A percentile compares a stretch with the other conserved stretches of the same genome.
Evolutionary conservation across 768 basidiomycete species (phyloP).

Genomic region (Cyathus striatus): DNA sequence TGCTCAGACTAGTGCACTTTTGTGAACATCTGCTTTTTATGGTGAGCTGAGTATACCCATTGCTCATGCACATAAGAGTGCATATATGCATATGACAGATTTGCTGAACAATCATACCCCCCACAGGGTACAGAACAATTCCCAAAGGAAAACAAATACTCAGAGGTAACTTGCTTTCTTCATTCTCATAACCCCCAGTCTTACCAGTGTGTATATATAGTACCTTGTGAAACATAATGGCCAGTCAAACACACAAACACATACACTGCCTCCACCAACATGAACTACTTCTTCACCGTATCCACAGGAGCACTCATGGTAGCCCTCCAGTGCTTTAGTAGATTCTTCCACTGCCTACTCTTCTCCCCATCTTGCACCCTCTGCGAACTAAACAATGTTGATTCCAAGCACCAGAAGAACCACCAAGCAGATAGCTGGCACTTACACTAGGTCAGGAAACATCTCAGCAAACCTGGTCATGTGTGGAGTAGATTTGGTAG

Average conservation of each 20-base stretch:
- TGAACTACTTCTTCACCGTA: slow-evolving; percentile 82
- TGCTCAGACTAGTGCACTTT: slow-evolving; percentile 91
- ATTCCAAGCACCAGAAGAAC: slow-evolving; percentile 97
- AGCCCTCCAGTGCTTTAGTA: slow-evolving; percentile 73
- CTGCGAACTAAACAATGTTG: slow-evolving; percentile 91
- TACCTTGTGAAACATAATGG: slow-evolving; percentile 82
- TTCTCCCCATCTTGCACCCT: slow-evolving; percentile 82
- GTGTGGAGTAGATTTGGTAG: slow-evolving; percentile 91
- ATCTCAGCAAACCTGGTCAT: slow-evolving; percentile 73
- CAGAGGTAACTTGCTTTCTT: slow-evolving; percentile 48
- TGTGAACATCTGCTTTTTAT: slow-evolving; percentile 97
- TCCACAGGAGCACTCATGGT: slow-evolving; percentile 56
- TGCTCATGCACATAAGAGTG: not conserved
- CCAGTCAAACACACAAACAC: slow-evolving; percentile 85
- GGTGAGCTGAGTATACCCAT: slow-evolving; percentile 40
- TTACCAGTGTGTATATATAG: slow-evolving; percentile 34
- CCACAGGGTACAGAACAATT: slow-evolving; percentile 74
- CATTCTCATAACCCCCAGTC: slow-evolving; percentile 3
- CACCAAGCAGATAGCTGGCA: slow-evolving; percentile 88
- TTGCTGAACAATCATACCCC: not conserved
- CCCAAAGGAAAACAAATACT: slow-evolving; percentile 93
- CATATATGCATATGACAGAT: not conserved
- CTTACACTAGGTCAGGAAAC: slow-evolving; percentile 92
- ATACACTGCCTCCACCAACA: slow-evolving; percentile 87
- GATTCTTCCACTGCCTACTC: slow-evolving; percentile 91